Base-by-base conservation (phyloP, 257 asterid genomes). In the Solanum corneliomulleri region DNA sequence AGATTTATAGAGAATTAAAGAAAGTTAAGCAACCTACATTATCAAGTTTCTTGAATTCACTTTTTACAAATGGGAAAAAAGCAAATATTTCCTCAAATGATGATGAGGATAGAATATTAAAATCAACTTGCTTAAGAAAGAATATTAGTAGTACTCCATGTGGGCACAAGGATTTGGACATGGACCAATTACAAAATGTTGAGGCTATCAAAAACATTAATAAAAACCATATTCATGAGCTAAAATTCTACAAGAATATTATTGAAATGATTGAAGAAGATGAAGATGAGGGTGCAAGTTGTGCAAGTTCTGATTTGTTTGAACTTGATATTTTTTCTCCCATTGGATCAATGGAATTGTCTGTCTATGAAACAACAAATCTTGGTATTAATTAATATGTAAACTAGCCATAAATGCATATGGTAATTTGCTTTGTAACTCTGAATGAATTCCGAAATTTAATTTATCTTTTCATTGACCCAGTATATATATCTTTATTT, bases 271-370 rank as follows among this genome's bases (percentile, higher is more conserved):
- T 68, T 29, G 39, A 68, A 68, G 77, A 70, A 15, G 10, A 64
- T 25, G 77, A 70, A 1, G 98, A 94, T 45, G 96, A 91, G 27
- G 93, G 90, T 3, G 97, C 92, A 16, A 96, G 98, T 41, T 94
- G 84, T 37, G 95, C 97, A 7, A 95, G 98, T 77, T 95, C 98
- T 9, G 98, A 94, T 89, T 91, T 96, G 83, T 96, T 96, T 86
- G 98, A 96, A 78, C 88, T 96, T 72, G 94, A 96, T 87, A 92
- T 93, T 87, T 94, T 95, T 23, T 93, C 94, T 0, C 90, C 95
- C 84, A 91, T 95, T 84, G 95, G 98, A 33, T 71, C 41, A 35
- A 95, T 92, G 93, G 94, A 93, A 88, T 89, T 94, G 89, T 96
- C 98, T 0, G 95, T 93, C 23, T 94, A 96, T 21, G 98, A 94